A percentile compares a stretch with the other conserved stretches of the same genome.
phyloP scores from a whole-genome alignment of 352 stramenopile species.

The Phytophthora chlamydospora region DNA sequence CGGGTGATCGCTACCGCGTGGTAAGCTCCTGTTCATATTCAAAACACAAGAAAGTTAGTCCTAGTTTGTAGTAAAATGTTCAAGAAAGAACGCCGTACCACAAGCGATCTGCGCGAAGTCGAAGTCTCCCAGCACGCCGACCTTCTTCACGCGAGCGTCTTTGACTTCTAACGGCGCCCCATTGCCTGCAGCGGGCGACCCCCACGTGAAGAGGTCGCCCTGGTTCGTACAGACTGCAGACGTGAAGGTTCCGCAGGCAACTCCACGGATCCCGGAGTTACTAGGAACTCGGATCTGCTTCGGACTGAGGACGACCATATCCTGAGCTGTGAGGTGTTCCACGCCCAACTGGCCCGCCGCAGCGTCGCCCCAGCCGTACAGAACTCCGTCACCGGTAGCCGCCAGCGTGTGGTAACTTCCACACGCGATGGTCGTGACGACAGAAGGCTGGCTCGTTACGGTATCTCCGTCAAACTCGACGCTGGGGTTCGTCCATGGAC shows the following conservation, averaged over 20 bases:
- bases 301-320: slow-evolving; percentile 65
- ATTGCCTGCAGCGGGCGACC: slow-evolving; percentile 73
- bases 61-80: not conserved
- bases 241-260: slow-evolving; percentile 73
- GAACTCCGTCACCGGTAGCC: slow-evolving; percentile 43
- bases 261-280: slow-evolving; percentile 36
- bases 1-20: slow-evolving; percentile 65
- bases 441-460: not conserved
- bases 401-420: slow-evolving; percentile 81
- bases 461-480: slow-evolving; percentile 19
- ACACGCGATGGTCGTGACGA: slow-evolving; percentile 57
- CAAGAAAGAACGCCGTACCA: slow-evolving; percentile 41
- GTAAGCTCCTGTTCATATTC: slow-evolving; percentile 51
- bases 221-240: slow-evolving; percentile 57
- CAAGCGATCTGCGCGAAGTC: slow-evolving; percentile 61
- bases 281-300: slow-evolving; percentile 46
- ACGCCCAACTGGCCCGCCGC: slow-evolving; percentile 72
- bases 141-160: slow-evolving; percentile 54
- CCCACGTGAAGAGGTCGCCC: slow-evolving; percentile 75
- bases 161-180: slow-evolving; percentile 55
- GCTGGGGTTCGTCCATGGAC: slow-evolving; percentile 32
- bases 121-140: slow-evolving; percentile 55
- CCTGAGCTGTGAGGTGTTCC: slow-evolving; percentile 44
- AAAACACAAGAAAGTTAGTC: slow-evolving; percentile 13
- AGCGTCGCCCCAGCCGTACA: slow-evolving; percentile 85